A percentile compares a stretch with the other conserved stretches of the same genome.
phyloP scores from a whole-genome alignment of 192 early-diverging fungal species.

The Backusella psychrophila region DNA sequence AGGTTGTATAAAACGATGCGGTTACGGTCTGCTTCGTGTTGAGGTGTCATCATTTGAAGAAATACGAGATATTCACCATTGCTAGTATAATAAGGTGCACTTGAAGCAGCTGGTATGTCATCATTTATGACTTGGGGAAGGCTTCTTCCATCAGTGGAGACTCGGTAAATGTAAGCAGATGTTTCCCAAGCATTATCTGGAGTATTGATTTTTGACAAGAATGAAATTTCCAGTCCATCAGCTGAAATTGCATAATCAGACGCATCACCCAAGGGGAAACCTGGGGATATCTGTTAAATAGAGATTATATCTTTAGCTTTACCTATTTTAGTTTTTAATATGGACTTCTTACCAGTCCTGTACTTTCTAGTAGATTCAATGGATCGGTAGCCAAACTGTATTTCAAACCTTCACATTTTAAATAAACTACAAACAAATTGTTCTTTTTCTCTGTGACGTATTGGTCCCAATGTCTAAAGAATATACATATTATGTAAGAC shows the following conservation, averaged over 20 bases:
- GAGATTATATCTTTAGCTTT: background rate
- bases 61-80: conserved; percentile 63
- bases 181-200: conserved; percentile 73
- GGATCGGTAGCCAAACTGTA: conserved; percentile 45
- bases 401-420: conserved; percentile 30
- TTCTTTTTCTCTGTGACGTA: conserved; percentile 58
- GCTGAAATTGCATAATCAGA: conserved; percentile 62
- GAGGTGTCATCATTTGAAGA: conserved; percentile 66
- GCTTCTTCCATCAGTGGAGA: conserved; percentile 43
- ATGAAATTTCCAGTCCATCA: conserved; percentile 63
- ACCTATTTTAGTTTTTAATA: background rate
- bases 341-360: conserved; percentile 31
- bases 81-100: conserved; percentile 58
- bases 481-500: background rate
- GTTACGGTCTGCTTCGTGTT: conserved; percentile 79
- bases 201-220: conserved; percentile 64
- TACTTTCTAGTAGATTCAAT: conserved; percentile 52
- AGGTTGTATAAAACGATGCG: conserved; percentile 58
- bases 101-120: conserved; percentile 54
- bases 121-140: conserved; percentile 44
- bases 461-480: conserved; percentile 71
- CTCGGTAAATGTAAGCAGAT: conserved; percentile 66
- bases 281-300: conserved; percentile 35
- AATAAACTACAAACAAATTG: conserved; percentile 54
- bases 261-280: conserved; percentile 56